Conservation (phyloP, 257 asterid species). For the Gentiana macrophylla region DNA sequence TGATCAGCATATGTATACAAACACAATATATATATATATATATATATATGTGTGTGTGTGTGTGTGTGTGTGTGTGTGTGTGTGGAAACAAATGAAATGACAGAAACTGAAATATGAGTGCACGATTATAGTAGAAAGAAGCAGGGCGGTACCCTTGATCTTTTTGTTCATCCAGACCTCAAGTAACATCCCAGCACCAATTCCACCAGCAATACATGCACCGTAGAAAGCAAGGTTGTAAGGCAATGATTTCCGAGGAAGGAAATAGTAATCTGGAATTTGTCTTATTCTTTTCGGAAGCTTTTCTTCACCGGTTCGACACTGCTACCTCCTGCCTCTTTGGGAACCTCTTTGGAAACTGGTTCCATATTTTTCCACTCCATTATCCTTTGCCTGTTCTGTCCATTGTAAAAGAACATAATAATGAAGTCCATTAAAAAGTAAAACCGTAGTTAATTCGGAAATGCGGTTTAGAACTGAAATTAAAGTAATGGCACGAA, state of each 20-base stretch:
- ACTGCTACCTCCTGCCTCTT: background rate
- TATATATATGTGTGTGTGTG: too few species aligned
- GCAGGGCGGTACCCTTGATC: constrained; percentile 41
- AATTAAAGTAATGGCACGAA: too few species aligned
- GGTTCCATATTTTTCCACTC: constrained; percentile 57
- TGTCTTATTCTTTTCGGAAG: constrained; percentile 47
- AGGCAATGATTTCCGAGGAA: constrained; percentile 56
- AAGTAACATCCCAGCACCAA: constrained; percentile 77
- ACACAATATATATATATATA: too few species aligned
- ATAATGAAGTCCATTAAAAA: too few species aligned
- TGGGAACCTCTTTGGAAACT: constrained; percentile 17
- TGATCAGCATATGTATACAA: too few species aligned
- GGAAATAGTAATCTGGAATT: constrained; percentile 73
- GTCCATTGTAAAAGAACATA: constrained; percentile 18
- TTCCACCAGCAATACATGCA: constrained; percentile 66
- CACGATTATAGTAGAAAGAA: too few species aligned
- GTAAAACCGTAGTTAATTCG: too few species aligned
- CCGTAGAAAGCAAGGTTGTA: constrained; percentile 44
- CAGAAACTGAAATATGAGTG: too few species aligned
- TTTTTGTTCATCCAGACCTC: constrained; percentile 79
- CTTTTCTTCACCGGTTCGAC: constrained; percentile 57
- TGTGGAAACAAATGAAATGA: too few species aligned
- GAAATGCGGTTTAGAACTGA: too few species aligned
- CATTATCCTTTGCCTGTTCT: constrained; percentile 39
- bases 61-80: too few species aligned